Base-by-base conservation (phyloP, 2,329 filamentous ascomycete genomes). In the Ophiocordyceps unilateralis region DNA sequence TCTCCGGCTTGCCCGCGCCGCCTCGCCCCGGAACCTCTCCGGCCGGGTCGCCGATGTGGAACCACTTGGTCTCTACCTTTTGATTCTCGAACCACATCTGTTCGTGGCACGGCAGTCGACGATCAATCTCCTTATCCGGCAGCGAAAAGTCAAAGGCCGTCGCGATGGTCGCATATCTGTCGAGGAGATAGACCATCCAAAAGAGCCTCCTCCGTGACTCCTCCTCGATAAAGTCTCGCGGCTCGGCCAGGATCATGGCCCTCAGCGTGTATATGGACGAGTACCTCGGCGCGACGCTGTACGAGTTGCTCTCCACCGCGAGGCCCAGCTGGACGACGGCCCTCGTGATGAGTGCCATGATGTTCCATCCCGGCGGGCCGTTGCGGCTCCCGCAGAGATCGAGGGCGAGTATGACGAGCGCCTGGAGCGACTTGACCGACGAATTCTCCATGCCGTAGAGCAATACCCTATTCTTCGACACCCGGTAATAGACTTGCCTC, bases 111-210 rank as follows among this genome's bases (percentile, higher is more conserved):
- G 88, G 88, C 8, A 95, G 65, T 41, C 77, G 83, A 21, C 88
- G 76, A 55, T 94, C 87, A 39, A 94, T 89, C 54, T 94, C 87
- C 55, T 81, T 84, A 53, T 94, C 86, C 50, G 89, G 81, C 17
- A 95, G 64, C 1, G 85, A 84, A 56, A 94, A 93, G 51, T 94
- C 86, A 51, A 94, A 94, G 0, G 88, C 86, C 0, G 88, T 94
- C 1, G 86, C 81, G 44, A 94, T 80, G 1, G 87, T 94, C 1
- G 86, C 86, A 55, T 93, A 94, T 41, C 88, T 74, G 57, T 95
- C 88, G 6, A 95, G 69, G 12, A 94, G 64, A 55, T 93, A 95
- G 11, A 93, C 79, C 78, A 93, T 89, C 88, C 88, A 95, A 59
- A 95, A 93, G 1, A 94, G 66, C 22, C 88, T 71, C 23, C 88